Base-by-base conservation (phyloP, 1,139 yeast genomes). In the Kurtzmaniella quercitrusa region DNA sequence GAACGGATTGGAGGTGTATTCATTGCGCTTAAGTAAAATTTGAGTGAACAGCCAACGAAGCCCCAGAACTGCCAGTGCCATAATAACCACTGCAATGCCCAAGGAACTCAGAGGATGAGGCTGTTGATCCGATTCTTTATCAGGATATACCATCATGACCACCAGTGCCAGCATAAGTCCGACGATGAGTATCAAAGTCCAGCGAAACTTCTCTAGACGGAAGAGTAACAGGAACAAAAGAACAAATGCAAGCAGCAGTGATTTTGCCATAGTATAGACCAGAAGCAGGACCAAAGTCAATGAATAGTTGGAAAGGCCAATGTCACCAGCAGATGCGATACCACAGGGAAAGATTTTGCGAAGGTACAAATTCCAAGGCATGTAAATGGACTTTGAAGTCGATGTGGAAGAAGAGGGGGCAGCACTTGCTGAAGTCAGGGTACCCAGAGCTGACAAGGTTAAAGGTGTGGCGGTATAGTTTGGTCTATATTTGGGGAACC, bases 31-130 rank as follows among this genome's bases (percentile, higher is more conserved):
- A 45, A 93, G 67, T 15, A 91, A 71, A 22, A 93, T 61, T 59
- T 93, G 98, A 3, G 98, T 89, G 51, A 89, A 78, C 1, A 96
- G 91, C 98, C 98, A 93, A 51, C 98, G 75, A 42, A 93, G 67
- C 1, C 98, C 98, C 18, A 95, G 84, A 65, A 88, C 76, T 59
- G 85, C 74, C 3, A 95, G 80, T 3, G 96, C 93, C 2, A 79
- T 63, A 23, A 93, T 63, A 1, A 91, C 97, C 39, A 89, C 66
- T 8, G 80, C 47, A 34, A 88, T 80, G 2, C 97, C 98, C 17
- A 78, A 46, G 2, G 75, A 50, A 33, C 51, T 56, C 39, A 28
- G 39, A 4, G 15, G 39, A 8, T 36, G 38, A 14, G n/a, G n/a
- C 3, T 16, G 32, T 39, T 22, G 8, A 3, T 22, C 35, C 20